Base-by-base conservation (phyloP, 2,329 filamentous ascomycete genomes). In the Colletotrichum cereale region DNA sequence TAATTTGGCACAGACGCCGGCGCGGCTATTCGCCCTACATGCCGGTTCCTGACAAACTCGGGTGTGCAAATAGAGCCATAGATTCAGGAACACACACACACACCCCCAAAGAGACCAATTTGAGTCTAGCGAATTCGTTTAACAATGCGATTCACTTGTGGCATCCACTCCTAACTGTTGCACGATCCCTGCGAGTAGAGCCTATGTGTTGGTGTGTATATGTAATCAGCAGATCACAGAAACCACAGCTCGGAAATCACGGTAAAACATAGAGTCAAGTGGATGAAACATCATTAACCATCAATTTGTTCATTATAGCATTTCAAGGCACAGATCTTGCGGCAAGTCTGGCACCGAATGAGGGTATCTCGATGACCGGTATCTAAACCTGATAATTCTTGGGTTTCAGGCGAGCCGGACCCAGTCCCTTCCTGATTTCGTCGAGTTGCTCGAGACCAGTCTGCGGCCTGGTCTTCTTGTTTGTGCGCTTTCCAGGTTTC, bases 391-490 rank as follows among this genome's bases (percentile, higher is more conserved):
- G 34, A 55, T 58, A 52, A n/a, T 58, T 38, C 55, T 56, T 71
- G 18, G 63, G 48, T 24, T 78, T 79, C 67, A 97, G 80, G 72
- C 90, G 89, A 38, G 95, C 92, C 34, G 93, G 93, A 0, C 96
- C 96, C 67, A 98, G 82, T 8, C 90, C 93, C 74, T 88, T 88
- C 64, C 96, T 87, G 62, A 99, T 92, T 82, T 98, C 96, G 75
- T 98, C 96, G 72, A 98, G 85, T 84, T 98, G 94, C 81, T 93
- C 91, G 74, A 98, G 86, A 0, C 96, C 96, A 71, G 88, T 93
- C 79, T 93, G 92, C 74, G 92, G 90, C 78, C 92, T 93, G 24
- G 92, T 92, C 82, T 95, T 94, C 84, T 95, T 96, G 26, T 94
- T 88, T 14, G 87, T 85, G 80, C 91, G 91, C 84, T 94, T 95